These are phyloP conservation scores for Entomortierella chlamydospora DNA, from an alignment of 192 early-diverging fungal species.

Conservation along the genomic window DNA sequence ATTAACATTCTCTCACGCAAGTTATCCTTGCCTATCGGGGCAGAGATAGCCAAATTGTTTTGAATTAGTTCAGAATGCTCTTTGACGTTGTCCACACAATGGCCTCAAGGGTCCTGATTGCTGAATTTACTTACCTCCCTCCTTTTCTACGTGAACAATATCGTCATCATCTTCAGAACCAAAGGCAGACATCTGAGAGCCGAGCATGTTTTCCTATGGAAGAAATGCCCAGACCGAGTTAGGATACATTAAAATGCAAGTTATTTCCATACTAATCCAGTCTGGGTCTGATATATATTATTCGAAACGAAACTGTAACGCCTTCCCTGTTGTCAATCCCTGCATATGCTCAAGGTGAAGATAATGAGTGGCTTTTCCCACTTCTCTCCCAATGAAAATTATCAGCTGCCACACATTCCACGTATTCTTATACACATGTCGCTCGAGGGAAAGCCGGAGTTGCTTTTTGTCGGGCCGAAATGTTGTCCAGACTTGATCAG, in stretches of 20 bases:
- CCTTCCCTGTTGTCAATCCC: too few relatives aligned
- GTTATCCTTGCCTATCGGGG: constrained; percentile 11
- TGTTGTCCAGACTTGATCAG: not conserved
- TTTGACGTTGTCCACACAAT: too few relatives aligned
- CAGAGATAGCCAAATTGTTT: not conserved
- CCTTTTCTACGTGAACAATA: constrained; percentile 42
- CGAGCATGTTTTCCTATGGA: constrained; percentile 46
- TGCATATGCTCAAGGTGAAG: not conserved
- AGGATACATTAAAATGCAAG: too few relatives aligned
- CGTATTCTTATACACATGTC: not conserved
- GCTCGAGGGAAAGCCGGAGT: not conserved
- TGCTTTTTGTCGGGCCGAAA: not conserved
- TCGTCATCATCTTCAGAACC: constrained; percentile 48
- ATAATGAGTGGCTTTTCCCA: too few relatives aligned
- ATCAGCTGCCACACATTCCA: not conserved
- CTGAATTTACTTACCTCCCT: not conserved
- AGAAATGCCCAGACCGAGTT: not conserved
- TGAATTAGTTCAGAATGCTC: too few relatives aligned
- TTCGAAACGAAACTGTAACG: too few relatives aligned
- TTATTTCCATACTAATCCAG: too few relatives aligned
- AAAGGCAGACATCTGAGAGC: constrained; percentile 32
- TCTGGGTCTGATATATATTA: too few relatives aligned
- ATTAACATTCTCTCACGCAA: constrained; percentile 12
- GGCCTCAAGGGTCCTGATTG: too few relatives aligned
- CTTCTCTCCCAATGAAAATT: not conserved